These are phyloP conservation scores for Gentiana straminea DNA, from an alignment of 257 asterid species.

Conservation along the genomic window DNA sequence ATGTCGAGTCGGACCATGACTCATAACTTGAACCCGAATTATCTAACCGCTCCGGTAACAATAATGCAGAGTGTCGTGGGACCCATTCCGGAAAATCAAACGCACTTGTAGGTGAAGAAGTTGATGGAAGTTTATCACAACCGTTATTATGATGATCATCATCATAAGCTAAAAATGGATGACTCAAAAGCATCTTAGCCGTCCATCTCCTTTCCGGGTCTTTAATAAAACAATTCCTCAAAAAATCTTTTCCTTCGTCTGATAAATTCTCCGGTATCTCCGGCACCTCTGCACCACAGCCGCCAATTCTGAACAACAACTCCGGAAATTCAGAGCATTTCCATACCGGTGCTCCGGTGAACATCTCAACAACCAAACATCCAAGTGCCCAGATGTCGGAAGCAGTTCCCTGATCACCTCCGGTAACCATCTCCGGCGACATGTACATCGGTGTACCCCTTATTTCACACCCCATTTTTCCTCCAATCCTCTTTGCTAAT, in stretches of 20 bases:
- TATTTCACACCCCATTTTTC: slow-evolving; percentile 23
- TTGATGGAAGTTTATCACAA: slow-evolving; percentile 8
- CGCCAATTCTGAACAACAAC: slow-evolving; percentile 54
- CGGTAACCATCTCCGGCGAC: slow-evolving; percentile 85
- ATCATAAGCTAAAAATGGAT: slow-evolving; percentile 42
- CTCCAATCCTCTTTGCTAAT: slow-evolving; percentile 36
- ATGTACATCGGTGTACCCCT: slow-evolving; percentile 86
- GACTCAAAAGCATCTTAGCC: slow-evolving; percentile 83
- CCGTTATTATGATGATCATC: slow-evolving; percentile 3
- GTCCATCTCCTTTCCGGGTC: slow-evolving; percentile 70
- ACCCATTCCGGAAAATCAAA: slow-evolving; percentile 67
- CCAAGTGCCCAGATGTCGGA: slow-evolving; percentile 91
- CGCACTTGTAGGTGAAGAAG: slow-evolving; percentile 62
- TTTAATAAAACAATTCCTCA: slow-evolving; percentile 42
- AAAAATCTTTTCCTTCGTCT: slow-evolving; percentile 58
- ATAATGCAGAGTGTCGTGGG: slow-evolving; percentile 20
- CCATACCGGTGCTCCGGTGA: slow-evolving; percentile 55
- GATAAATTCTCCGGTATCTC: slow-evolving; percentile 43
- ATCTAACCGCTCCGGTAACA: slow-evolving; percentile 28
- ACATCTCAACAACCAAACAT: slow-evolving; percentile 68
- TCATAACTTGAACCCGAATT: slow-evolving; percentile 10
- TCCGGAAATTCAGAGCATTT: slow-evolving; percentile 34
- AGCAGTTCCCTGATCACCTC: slow-evolving; percentile 47
- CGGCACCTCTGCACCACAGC: slow-evolving; percentile 43
- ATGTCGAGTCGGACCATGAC: slow-evolving; percentile 21